Conservation (phyloP, 2,329 filamentous ascomycete genomes). For the Ophiostoma novo-ulmi region DNA sequence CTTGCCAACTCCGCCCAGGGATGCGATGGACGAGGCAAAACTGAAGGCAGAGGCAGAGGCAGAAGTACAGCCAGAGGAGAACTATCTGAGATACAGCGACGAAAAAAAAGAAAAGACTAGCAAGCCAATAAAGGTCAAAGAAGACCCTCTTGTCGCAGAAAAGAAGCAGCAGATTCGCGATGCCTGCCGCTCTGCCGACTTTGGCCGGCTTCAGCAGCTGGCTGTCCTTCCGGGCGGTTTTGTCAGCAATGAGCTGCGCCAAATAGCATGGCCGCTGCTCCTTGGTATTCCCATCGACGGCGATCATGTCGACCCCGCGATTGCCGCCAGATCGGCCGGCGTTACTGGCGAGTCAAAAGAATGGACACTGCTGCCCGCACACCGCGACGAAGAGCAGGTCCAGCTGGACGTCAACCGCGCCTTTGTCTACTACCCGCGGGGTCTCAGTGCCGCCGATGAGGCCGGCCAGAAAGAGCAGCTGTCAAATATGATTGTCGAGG, state of each 20-base stretch:
- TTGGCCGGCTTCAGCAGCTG: constrained; percentile 51
- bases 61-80: background rate
- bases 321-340: constrained; percentile 26
- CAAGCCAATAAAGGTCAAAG: background rate
- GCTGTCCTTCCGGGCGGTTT: constrained; percentile 64
- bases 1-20: background rate
- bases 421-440: constrained; percentile 92
- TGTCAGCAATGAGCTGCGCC: constrained; percentile 61
- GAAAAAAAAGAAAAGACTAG: background rate
- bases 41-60: background rate
- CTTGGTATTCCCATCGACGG: constrained; percentile 39
- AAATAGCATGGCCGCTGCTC: constrained; percentile 65
- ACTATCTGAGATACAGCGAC: background rate
- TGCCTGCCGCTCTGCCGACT: constrained; percentile 56
- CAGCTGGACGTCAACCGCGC: constrained; percentile 87
- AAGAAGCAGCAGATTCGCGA: constrained; percentile 49
- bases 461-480: constrained; percentile 68
- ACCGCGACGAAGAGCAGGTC: constrained; percentile 86
- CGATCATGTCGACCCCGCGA: constrained; percentile 11
- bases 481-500: constrained; percentile 70
- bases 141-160: background rate
- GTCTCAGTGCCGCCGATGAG: constrained; percentile 64
- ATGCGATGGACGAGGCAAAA: background rate
- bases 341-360: constrained; percentile 26
- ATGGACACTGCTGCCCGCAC: constrained; percentile 64